Evolutionary conservation across 306 rosid genomes (phyloP).

Genomic region (Phaseolus lunatus): DNA sequence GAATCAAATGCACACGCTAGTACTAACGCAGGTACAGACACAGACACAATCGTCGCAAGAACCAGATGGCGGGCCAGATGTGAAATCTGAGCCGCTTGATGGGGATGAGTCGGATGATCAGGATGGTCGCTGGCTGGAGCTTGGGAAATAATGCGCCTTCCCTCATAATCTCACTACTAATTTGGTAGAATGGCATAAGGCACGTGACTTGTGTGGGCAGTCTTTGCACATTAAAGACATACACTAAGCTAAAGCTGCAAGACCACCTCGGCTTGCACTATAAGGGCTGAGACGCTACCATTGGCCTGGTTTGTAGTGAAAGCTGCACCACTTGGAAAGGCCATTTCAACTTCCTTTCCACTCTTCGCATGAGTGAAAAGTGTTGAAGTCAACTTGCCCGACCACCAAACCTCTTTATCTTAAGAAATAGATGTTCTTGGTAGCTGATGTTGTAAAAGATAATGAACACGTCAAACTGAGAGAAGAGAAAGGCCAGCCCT

Average conservation of each 20-base stretch:
- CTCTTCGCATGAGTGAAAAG: neutral
- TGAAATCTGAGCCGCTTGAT: conserved; percentile 71
- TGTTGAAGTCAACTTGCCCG: conserved; percentile 23
- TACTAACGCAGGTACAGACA: conserved; percentile 32
- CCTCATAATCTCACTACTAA: neutral
- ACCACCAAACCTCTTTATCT: neutral
- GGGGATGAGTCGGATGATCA: conserved; percentile 54
- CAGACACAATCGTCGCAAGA: conserved; percentile 53
- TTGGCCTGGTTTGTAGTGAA: neutral
- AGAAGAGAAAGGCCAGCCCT: too few relatives aligned
- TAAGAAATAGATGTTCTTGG: neutral
- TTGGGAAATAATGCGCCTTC: conserved; percentile 47
- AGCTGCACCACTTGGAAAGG: neutral
- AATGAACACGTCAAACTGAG: too few relatives aligned
- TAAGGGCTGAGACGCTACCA: neutral
- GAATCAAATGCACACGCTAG: conserved; percentile 28
- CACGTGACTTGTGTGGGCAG: conserved; percentile 4
- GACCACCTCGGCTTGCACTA: neutral
- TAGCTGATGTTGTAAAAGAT: neutral
- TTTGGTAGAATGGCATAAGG: conserved; percentile 8
- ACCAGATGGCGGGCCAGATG: conserved; percentile 48
- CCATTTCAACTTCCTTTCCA: too few relatives aligned
- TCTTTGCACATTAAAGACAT: too few relatives aligned
- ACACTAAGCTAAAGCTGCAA: neutral
- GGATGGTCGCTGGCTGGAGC: conserved; percentile 67